phyloP scores from a whole-genome alignment of 345 rosid species.

The Salix suchowensis region DNA sequence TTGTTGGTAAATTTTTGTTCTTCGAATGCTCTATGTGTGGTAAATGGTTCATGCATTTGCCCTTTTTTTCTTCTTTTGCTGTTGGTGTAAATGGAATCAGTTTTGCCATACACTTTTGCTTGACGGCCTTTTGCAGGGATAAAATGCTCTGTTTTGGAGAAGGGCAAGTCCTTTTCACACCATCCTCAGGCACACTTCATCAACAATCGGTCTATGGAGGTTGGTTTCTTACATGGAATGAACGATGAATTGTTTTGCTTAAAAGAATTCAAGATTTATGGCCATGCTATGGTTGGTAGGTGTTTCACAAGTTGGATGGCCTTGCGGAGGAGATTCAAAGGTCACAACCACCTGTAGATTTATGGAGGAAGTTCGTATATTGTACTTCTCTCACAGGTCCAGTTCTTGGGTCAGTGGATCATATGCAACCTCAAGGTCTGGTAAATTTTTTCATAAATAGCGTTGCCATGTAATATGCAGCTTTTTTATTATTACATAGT shows the following conservation, averaged over 20 bases:
- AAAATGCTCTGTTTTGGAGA: constrained; percentile 72
- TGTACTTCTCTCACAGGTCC: constrained; percentile 86
- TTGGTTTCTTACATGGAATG: constrained; percentile 16
- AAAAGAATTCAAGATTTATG: constrained; percentile 3
- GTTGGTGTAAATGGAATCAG: too few relatives aligned
- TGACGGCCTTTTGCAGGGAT: constrained; percentile 47
- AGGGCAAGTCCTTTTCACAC: constrained; percentile 52
- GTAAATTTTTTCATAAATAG: not conserved
- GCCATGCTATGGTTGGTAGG: constrained; percentile 30
- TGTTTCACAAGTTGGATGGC: constrained; percentile 75
- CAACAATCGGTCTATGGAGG: constrained; percentile 98
- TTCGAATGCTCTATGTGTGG: not conserved
- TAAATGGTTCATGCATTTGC: not conserved
- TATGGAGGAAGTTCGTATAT: constrained; percentile 90
- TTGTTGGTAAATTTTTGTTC: not conserved
- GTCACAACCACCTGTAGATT: constrained; percentile 77
- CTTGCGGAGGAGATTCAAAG: constrained; percentile 78
- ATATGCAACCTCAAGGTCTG: constrained; percentile 93
- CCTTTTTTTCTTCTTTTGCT: not conserved
- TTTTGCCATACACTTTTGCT: not conserved
- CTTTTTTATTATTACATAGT: not conserved
- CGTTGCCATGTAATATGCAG: not conserved
- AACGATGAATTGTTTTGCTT: not conserved
- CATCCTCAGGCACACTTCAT: constrained; percentile 97
- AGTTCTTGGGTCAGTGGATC: constrained; percentile 85